phyloP scores from a whole-genome alignment of 2,329 filamentous ascomycete species.

The Cladosporium sp. region DNA sequence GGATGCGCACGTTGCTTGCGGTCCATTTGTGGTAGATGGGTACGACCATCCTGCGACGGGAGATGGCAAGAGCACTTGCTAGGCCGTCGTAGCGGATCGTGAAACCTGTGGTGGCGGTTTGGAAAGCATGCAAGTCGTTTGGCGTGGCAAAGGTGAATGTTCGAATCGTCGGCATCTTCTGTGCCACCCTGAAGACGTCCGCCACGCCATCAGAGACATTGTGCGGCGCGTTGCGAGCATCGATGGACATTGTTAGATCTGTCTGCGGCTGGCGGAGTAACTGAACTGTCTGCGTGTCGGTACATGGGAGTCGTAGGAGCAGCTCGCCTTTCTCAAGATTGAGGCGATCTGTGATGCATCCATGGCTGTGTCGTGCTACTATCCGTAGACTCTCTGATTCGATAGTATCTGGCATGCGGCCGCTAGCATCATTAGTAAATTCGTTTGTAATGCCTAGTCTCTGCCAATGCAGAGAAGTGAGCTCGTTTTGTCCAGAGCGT shows the following conservation, averaged over 20 bases:
- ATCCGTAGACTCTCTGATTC: constrained; percentile 73
- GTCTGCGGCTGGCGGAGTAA: constrained; percentile 69
- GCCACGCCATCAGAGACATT: constrained; percentile 57
- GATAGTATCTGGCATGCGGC: constrained; percentile 62
- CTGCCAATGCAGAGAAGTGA: constrained; percentile 57
- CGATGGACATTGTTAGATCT: constrained; percentile 72
- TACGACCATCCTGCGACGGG: constrained; percentile 71
- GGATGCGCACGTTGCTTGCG: constrained; percentile 71
- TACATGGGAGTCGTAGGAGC: constrained; percentile 40
- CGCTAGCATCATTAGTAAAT: constrained; percentile 52
- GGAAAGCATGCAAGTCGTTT: constrained; percentile 68
- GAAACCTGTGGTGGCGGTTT: constrained; percentile 75
- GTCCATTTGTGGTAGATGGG: constrained; percentile 95
- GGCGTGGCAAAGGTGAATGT: constrained; percentile 51
- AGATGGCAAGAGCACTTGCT: constrained; percentile 73
- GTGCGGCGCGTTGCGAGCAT: constrained; percentile 31
- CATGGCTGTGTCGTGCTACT: constrained; percentile 52
- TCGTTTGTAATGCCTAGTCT: constrained; percentile 69
- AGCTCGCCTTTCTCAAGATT: constrained; percentile 61
- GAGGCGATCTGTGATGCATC: constrained; percentile 48
- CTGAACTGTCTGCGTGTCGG: constrained; percentile 54
- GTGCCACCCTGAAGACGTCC: constrained; percentile 54
- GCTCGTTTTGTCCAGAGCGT: constrained; percentile 36
- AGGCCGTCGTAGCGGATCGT: constrained; percentile 53
- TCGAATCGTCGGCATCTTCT: constrained; percentile 57